phyloP scores from a whole-genome alignment of 1,284 basidiomycete species.

The Wallemia ichthyophaga region DNA sequence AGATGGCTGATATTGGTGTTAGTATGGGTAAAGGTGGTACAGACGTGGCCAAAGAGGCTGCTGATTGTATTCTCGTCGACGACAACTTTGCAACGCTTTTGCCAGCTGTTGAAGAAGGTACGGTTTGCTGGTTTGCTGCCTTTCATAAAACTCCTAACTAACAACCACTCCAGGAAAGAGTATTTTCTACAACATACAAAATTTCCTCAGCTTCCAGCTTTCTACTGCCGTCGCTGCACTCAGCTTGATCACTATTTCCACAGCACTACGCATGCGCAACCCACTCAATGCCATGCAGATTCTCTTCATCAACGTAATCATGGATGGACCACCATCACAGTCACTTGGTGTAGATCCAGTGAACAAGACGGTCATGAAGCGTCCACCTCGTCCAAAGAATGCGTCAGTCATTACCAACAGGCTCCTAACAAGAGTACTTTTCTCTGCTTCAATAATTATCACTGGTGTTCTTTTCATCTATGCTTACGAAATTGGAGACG shows the following conservation, averaged over 20 bases:
- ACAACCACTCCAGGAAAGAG: conserved; percentile 35
- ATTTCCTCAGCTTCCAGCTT: conserved; percentile 86
- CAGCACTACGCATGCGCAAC: conserved; percentile 57
- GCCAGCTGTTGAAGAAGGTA: conserved; percentile 85
- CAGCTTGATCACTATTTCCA: conserved; percentile 76
- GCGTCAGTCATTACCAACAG: conserved; percentile 50
- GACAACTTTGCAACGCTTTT: conserved; percentile 89
- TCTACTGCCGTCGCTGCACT: conserved; percentile 85
- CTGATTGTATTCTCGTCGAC: conserved; percentile 85
- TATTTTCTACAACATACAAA: conserved; percentile 96
- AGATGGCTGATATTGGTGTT: conserved; percentile 93
- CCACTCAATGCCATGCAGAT: conserved; percentile 98
- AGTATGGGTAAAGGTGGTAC: conserved; percentile 92
- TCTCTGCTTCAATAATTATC: conserved; percentile 72
- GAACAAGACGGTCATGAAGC: conserved; percentile 59
- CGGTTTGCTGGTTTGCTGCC: no score
- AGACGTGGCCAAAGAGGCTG: conserved; percentile 92
- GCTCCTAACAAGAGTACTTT: conserved; percentile 48
- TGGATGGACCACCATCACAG: conserved; percentile 94
- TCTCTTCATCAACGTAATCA: conserved; percentile 90
- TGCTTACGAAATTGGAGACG: conserved; percentile 46
- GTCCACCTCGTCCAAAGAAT: conserved; percentile 62
- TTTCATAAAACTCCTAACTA: background rate
- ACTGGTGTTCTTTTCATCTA: conserved; percentile 68
- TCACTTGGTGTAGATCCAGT: conserved; percentile 89